phyloP scores from a whole-genome alignment of 139 green algal species.

The Micromonas commoda region DNA sequence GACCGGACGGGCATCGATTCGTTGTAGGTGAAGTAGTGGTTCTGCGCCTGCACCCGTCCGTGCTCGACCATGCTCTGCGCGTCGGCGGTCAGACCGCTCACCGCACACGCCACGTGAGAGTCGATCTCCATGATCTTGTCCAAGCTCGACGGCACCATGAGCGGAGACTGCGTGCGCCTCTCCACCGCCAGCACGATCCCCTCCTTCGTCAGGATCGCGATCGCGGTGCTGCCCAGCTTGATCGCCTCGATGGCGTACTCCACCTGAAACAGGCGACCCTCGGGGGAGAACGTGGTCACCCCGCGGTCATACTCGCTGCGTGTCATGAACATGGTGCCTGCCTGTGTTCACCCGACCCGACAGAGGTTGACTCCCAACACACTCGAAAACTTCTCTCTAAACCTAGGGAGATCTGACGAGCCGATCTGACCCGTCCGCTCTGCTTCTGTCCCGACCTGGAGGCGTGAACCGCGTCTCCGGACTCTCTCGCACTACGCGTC shows the following conservation, averaged over 20 bases:
- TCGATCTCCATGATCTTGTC: slow-evolving; percentile 96
- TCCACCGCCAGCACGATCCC: slow-evolving; percentile 94
- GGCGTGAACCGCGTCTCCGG: no score
- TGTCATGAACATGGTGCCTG: slow-evolving; percentile 15
- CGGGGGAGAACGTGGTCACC: slow-evolving; percentile 92
- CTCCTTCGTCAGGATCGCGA: slow-evolving; percentile 84
- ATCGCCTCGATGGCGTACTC: slow-evolving; percentile 99
- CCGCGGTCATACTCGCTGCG: slow-evolving; percentile 92
- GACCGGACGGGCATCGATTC: slow-evolving; percentile 93
- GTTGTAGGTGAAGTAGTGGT: slow-evolving; percentile 88
- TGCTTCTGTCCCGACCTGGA: no score
- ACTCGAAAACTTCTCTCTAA: no score
- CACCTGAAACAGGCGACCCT: slow-evolving; percentile 90
- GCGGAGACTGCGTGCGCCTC: slow-evolving; percentile 90
- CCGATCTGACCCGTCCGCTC: no score
- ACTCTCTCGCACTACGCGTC: no score
- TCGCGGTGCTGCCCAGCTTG: slow-evolving; percentile 96
- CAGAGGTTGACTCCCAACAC: neutral
- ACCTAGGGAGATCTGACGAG: no score
- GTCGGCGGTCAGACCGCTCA: slow-evolving; percentile 94
- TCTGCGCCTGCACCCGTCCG: slow-evolving; percentile 81
- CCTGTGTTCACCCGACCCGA: neutral
- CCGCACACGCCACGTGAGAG: slow-evolving; percentile 86
- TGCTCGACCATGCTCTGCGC: slow-evolving; percentile 96
- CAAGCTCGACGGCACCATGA: slow-evolving; percentile 67